Base-by-base conservation (phyloP, 2,329 filamentous ascomycete species). In the Huntiella decipiens region DNA sequence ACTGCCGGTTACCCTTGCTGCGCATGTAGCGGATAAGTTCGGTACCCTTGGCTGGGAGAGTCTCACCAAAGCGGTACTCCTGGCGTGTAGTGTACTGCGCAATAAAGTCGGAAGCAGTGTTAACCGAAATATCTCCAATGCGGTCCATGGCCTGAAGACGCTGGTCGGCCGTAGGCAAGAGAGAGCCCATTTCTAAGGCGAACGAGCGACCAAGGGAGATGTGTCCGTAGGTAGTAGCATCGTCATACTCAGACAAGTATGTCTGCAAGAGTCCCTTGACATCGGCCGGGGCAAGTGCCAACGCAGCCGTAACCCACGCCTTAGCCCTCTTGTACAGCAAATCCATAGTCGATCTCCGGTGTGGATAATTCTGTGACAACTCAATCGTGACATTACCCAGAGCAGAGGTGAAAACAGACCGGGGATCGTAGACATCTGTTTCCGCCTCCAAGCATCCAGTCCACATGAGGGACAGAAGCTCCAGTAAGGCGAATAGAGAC, bases 31-130 rank as follows among this genome's bases (percentile, higher is more conserved):
- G 70, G 43, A 80, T 63, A 64, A 80, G 73, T 56, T 81, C 76
- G 49, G 71, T 67, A 49, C 79, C 76, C 50, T 78, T 74, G 49
- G 81, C 77, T 1, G 79, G 75, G 34, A 82, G 64, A 2, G 76
- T 73, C 57, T 94, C 85, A 8, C 85, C 77, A 56, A 88, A 88
- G 47, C 87, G 78, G 60, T 98, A 98, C 57, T 94, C 87, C 58
- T 98, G 92, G 34, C 91, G 81, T 19, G 86, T 92, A 3, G 88
- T 96, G 59, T 98, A 98, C 57, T 98, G 88, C 1, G 91, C 86
- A 57, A 98, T 77, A 55, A 98, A 94, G 58, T 96, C 88, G 2
- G 91, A 96, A 0, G 84, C 86, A 8, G 87, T 86, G 58, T 96
- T 94, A 58, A 95, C 79, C 51, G 75, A 75, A 45, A 75, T 74